A percentile compares a stretch with the other conserved stretches of the same genome.
These are phyloP conservation scores for Monosporascus sp. DNA, from an alignment of 2,329 filamentous ascomycete species.

Conservation along the genomic window DNA sequence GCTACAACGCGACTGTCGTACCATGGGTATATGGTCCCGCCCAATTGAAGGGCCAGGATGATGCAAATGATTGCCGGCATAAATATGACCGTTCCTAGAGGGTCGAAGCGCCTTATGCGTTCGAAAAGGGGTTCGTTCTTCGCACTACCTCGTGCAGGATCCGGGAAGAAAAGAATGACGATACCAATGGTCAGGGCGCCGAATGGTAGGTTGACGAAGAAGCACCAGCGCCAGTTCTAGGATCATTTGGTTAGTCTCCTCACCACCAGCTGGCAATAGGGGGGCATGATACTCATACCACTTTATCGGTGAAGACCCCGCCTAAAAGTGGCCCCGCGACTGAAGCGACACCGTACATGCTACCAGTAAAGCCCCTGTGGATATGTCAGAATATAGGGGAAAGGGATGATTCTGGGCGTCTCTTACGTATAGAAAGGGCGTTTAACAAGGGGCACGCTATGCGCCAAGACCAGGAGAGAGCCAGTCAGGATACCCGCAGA, in stretches of 20 bases:
- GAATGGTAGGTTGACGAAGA: slow-evolving; percentile 27
- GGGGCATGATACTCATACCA: slow-evolving; percentile 15
- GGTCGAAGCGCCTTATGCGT: slow-evolving; percentile 21
- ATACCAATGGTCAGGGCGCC: slow-evolving; percentile 20
- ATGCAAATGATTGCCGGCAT: slow-evolving; percentile 35
- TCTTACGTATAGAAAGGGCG: slow-evolving; percentile 16
- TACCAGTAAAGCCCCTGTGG: slow-evolving; percentile 16
- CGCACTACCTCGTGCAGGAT: slow-evolving; percentile 4
- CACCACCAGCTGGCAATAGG: neutral
- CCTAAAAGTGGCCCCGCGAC: slow-evolving; percentile 26
- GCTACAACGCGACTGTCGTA: slow-evolving; percentile 26
- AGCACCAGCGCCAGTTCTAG: slow-evolving; percentile 27
- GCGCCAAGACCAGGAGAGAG: slow-evolving; percentile 28
- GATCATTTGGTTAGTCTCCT: neutral
- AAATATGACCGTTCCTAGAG: slow-evolving; percentile 20
- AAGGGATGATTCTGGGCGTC: too few species aligned
- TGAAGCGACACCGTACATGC: slow-evolving; percentile 35
- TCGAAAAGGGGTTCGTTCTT: slow-evolving; percentile 8
- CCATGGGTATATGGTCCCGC: slow-evolving; percentile 32
- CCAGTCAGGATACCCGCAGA: slow-evolving; percentile 38
- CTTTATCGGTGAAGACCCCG: slow-evolving; percentile 27
- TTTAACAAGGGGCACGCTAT: slow-evolving; percentile 20
- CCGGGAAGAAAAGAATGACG: slow-evolving; percentile 20
- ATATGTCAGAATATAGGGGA: neutral
- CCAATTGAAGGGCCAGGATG: slow-evolving; percentile 42